Evolutionary conservation across 148 eudicot genomes (phyloP), one percentile per base, ranked within the genome.

Genomic region (Nepenthes gracilis): DNA sequence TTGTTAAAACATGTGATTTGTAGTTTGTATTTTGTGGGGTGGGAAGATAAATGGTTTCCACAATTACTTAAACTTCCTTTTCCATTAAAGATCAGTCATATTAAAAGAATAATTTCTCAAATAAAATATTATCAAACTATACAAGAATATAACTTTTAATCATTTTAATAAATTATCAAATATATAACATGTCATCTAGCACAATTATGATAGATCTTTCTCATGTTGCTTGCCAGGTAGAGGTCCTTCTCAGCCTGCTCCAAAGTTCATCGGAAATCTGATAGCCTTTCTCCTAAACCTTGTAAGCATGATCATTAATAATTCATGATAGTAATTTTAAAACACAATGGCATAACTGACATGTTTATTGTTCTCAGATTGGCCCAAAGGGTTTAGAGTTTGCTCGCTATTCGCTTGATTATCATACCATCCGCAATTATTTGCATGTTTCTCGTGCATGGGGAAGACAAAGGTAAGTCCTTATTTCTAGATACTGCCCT

Each of bases 371-470:
- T 84, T 23, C 23, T 23, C 23, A 92, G 98, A 58, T 92, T 76
- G 98, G 98, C 23, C 98, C 98, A 53, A 92, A 92, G 75, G 98
- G 96, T 71, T 76, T 92, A 47, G 98, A 92, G 74, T 92, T 92
- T 71, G 98, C 94, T 52, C 96, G 96, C 47, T 92, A 92, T 67
- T 92, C 98, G 6, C 83, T 92, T 33, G 96, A 92, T 75, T 88
- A 92, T 69, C 98, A 92, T 65, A 92, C 98, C n/a, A 92, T 88
- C 74, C 80, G 96, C 51, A 92, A 92, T 62, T 92, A 92, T 76
- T 75, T 92, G 6, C 69, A 92, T 63, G 90, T 84, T 47, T 76
- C 71, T 67, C 96, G 98, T 66, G 68, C 77, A 34, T 93, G 96
- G 98, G 95, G 98, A 35, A 86, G 71, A 80, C 43, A 84, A 58